Percentiles rank a stretch among this genome's conserved stretches.
These are phyloP conservation scores for Colletotrichum shisoi DNA, from an alignment of 2,329 filamentous ascomycete genomes.

Conservation along the genomic window DNA sequence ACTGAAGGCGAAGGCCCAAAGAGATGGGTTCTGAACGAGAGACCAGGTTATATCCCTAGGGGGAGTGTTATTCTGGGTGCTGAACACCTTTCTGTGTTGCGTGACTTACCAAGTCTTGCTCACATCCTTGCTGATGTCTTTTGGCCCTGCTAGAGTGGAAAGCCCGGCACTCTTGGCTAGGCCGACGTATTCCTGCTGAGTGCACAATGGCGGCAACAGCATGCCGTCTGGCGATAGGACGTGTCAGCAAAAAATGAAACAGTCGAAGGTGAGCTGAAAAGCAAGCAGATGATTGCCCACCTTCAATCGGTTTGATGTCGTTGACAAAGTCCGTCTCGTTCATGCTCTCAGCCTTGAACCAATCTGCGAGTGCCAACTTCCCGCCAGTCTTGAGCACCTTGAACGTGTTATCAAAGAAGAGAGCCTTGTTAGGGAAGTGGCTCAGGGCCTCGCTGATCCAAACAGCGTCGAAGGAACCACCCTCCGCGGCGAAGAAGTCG, in stretches of 20 bases:
- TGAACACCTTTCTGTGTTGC: background rate
- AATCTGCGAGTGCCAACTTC: slow-evolving; percentile 66
- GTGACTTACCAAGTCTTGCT: slow-evolving; percentile 64
- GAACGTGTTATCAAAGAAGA: slow-evolving; percentile 64
- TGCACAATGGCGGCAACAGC: slow-evolving; percentile 65
- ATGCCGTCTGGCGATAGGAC: slow-evolving; percentile 58
- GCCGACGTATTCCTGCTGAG: slow-evolving; percentile 61
- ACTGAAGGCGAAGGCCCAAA: slow-evolving; percentile 68
- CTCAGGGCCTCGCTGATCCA: slow-evolving; percentile 70
- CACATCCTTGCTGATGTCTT: slow-evolving; percentile 66
- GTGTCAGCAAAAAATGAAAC: background rate
- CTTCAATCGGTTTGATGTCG: slow-evolving; percentile 68
- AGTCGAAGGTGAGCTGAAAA: background rate
- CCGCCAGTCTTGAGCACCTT: slow-evolving; percentile 58
- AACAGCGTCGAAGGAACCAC: slow-evolving; percentile 60
- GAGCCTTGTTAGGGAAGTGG: slow-evolving; percentile 65
- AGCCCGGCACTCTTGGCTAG: slow-evolving; percentile 60
- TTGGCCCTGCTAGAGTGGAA: slow-evolving; percentile 54
- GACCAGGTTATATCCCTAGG: slow-evolving; percentile 69
- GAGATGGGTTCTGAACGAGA: slow-evolving; percentile 65
- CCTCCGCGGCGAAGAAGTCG: slow-evolving; percentile 55
- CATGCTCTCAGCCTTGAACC: slow-evolving; percentile 64
- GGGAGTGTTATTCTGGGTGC: background rate
- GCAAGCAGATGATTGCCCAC: slow-evolving; percentile 43
- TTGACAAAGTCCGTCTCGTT: slow-evolving; percentile 54